These are phyloP conservation scores for Apophysomyces ossiformis DNA, from an alignment of 371 early-diverging fungal species.

Conservation along the genomic window DNA sequence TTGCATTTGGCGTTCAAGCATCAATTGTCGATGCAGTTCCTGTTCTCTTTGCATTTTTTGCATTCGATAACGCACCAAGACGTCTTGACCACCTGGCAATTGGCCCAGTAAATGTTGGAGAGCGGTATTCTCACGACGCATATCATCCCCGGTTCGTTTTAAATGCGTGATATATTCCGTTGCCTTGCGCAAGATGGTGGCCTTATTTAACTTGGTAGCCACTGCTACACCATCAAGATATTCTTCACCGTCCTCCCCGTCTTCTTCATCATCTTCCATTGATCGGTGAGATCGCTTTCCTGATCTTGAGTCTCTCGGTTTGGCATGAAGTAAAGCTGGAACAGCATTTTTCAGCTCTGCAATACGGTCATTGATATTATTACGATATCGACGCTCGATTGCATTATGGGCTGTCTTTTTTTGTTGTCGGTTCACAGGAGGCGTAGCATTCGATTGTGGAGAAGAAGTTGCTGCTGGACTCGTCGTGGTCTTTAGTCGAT, in stretches of 20 bases:
- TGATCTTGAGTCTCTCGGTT: conserved; percentile 47
- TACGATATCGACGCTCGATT: conserved; percentile 91
- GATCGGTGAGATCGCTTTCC: conserved; percentile 44
- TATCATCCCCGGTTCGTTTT: conserved; percentile 61
- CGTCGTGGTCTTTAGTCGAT: conserved; percentile 31
- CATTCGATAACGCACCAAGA: conserved; percentile 38
- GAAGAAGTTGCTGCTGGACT: not conserved
- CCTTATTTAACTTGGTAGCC: conserved; percentile 88
- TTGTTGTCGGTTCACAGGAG: conserved; percentile 29
- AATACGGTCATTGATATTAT: conserved; percentile 94
- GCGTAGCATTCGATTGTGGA: not conserved
- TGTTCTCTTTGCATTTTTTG: conserved; percentile 45
- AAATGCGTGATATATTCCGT: conserved; percentile 88
- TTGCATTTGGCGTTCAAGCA: conserved; percentile 36
- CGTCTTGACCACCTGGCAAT: conserved; percentile 60
- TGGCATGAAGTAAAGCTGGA: conserved; percentile 77
- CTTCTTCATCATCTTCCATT: conserved; percentile 55
- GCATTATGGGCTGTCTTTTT: conserved; percentile 94
- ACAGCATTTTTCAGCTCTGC: conserved; percentile 83
- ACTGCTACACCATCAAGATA: conserved; percentile 71
- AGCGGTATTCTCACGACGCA: conserved; percentile 56
- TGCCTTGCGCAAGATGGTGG: conserved; percentile 85
- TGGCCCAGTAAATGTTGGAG: conserved; percentile 56
- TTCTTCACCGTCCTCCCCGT: conserved; percentile 64
- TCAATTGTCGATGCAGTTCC: conserved; percentile 31